These are phyloP conservation scores for Hordeum pubiflorum DNA, from an alignment of 202 grass and related monocot species.

Conservation along the genomic window DNA sequence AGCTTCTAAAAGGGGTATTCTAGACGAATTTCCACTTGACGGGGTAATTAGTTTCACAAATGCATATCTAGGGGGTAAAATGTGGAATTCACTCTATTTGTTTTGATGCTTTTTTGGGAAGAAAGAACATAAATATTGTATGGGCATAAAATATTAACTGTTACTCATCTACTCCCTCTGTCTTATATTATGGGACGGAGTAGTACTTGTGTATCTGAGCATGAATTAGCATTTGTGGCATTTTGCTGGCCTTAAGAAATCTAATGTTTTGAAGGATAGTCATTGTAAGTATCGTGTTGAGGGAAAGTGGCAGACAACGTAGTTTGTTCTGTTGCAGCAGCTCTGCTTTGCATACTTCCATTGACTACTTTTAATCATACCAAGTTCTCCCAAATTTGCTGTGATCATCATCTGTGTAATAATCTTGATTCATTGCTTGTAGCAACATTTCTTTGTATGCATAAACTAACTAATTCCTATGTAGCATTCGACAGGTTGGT, in stretches of 20 bases:
- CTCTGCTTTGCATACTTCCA: not conserved
- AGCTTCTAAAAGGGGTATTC: too few relatives aligned
- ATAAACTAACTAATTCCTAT: slow-evolving; percentile 37
- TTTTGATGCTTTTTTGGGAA: slow-evolving; percentile 9
- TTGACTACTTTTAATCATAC: not conserved
- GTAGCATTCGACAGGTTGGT: slow-evolving; percentile 80
- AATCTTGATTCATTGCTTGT: slow-evolving; percentile 9
- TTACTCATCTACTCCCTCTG: not conserved
- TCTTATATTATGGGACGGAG: too few relatives aligned
- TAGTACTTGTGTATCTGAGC: not conserved
- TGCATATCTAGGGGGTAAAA: too few relatives aligned
- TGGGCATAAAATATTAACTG: not conserved
- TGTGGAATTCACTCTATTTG: not conserved
- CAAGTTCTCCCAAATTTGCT: not conserved
- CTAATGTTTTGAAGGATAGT: too few relatives aligned
- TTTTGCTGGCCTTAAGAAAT: not conserved
- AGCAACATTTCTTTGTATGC: slow-evolving; percentile 8
- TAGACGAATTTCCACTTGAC: too few relatives aligned
- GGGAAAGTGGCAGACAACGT: not conserved
- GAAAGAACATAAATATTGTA: not conserved
- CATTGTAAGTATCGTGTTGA: not conserved
- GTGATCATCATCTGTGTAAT: not conserved
- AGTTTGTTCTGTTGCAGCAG: not conserved
- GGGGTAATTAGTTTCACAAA: too few relatives aligned
- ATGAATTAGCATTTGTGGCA: not conserved